phyloP scores from a whole-genome alignment of 306 rosid species.

The Lablab purpureus region DNA sequence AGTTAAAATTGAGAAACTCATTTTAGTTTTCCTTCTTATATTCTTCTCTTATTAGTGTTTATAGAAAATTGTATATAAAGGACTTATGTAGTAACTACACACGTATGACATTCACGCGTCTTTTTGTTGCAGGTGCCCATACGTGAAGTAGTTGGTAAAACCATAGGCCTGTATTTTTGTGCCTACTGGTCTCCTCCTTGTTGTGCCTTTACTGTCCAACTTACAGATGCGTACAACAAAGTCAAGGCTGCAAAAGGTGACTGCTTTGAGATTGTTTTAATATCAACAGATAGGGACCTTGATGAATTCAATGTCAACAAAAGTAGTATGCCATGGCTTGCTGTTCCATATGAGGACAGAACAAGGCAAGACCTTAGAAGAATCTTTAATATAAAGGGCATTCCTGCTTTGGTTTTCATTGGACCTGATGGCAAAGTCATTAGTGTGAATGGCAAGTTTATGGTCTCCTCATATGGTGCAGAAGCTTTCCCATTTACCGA shows the following conservation, averaged over 20 bases:
- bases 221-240: slow-evolving; percentile 66
- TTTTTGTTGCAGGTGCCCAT: slow-evolving; percentile 59
- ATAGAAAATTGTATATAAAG: neutral
- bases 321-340: slow-evolving; percentile 82
- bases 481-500: slow-evolving; percentile 90
- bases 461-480: slow-evolving; percentile 77
- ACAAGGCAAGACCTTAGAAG: slow-evolving; percentile 79
- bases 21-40: neutral
- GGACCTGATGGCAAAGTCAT: slow-evolving; percentile 77
- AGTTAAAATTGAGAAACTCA: neutral
- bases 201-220: slow-evolving; percentile 72
- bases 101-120: neutral
- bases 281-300: slow-evolving; percentile 84
- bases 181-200: slow-evolving; percentile 95
- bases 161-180: slow-evolving; percentile 79
- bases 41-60: neutral
- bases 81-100: too few species aligned
- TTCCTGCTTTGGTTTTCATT: slow-evolving; percentile 77
- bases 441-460: slow-evolving; percentile 63
- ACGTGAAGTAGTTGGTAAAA: slow-evolving; percentile 74
- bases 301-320: slow-evolving; percentile 68
- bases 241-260: slow-evolving; percentile 50
- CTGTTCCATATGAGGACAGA: slow-evolving; percentile 74
- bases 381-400: slow-evolving; percentile 72
- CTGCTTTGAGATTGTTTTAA: slow-evolving; percentile 67